Conservation (phyloP, 768 basidiomycete genomes). For the Termitomyces sp. region DNA sequence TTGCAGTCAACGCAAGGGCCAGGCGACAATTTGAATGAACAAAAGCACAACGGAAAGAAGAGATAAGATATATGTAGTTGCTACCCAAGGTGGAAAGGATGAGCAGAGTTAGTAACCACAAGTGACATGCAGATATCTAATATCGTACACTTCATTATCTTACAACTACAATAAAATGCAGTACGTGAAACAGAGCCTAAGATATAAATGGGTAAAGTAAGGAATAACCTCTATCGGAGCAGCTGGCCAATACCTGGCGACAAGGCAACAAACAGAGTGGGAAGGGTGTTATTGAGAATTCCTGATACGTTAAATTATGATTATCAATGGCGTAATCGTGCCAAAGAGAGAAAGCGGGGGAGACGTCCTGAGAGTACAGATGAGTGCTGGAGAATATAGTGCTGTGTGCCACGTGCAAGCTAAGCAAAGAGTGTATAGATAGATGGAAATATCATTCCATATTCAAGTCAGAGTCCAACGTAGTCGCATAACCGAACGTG, state of each 20-base stretch:
- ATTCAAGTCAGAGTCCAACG: background rate
- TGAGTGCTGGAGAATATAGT: background rate
- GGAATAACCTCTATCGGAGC: background rate
- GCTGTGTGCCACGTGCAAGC: background rate
- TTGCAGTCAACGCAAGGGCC: background rate
- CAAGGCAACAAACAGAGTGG: background rate
- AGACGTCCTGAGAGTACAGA: background rate
- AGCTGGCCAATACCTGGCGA: background rate
- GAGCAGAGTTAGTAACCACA: background rate
- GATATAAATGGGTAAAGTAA: background rate
- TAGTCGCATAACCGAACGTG: background rate
- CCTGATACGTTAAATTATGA: background rate
- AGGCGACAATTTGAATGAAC: background rate
- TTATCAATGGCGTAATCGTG: background rate
- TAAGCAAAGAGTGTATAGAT: background rate
- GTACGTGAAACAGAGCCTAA: background rate
- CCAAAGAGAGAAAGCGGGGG: background rate
- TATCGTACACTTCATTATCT: background rate
- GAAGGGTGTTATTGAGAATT: background rate
- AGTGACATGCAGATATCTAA: background rate
- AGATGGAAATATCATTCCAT: background rate
- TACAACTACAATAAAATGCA: background rate
- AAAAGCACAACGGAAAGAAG: background rate
- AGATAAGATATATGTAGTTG: no score
- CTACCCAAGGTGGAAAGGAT: background rate